Evolutionary conservation across 768 basidiomycete genomes (phyloP).

Genomic region (Leccinum uliginosum): DNA sequence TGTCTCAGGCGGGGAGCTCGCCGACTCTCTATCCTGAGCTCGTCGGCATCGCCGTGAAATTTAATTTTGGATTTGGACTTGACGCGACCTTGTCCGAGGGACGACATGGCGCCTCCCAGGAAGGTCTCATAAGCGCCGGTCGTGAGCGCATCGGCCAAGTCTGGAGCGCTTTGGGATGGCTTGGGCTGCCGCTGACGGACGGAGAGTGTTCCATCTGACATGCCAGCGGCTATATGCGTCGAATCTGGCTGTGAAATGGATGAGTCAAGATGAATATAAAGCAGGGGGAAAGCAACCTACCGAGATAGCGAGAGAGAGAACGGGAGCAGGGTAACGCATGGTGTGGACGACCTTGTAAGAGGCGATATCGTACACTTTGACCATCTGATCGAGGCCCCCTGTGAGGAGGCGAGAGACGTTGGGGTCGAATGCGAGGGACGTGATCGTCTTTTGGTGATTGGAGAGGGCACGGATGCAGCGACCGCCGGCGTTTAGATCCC

Average conservation of each 20-base stretch:
- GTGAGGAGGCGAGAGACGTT: conserved; percentile 77
- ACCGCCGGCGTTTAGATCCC: conserved; percentile 92
- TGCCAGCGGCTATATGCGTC: conserved; percentile 94
- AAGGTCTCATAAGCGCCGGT: conserved; percentile 67
- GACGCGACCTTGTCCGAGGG: conserved; percentile 51
- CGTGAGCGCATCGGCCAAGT: conserved; percentile 39
- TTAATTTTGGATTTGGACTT: conserved; percentile 47
- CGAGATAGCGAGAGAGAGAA: conserved; percentile 87
- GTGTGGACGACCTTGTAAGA: conserved; percentile 96
- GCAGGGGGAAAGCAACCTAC: conserved; percentile 37
- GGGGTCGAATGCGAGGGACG: conserved; percentile 77
- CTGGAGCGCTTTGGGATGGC: conserved; percentile 47
- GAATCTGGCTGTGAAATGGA: conserved; percentile 72
- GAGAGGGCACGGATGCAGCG: conserved; percentile 87
- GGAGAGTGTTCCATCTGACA: conserved; percentile 98
- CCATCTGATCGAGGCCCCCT: conserved; percentile 93
- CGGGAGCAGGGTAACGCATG: conserved; percentile 94
- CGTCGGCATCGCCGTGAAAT: conserved; percentile 59
- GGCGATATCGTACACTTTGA: conserved; percentile 96
- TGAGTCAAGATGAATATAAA: conserved; percentile 6
- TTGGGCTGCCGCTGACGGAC: conserved; percentile 84
- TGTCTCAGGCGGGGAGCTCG: conserved; percentile 70
- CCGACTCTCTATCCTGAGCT: conserved; percentile 73
- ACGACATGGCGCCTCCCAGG: conserved; percentile 48
- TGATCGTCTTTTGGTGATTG: conserved; percentile 98